Evolutionary conservation across 495 filamentous ascomycete genomes (phyloP).

Genomic region (Chaetomium tenue): DNA sequence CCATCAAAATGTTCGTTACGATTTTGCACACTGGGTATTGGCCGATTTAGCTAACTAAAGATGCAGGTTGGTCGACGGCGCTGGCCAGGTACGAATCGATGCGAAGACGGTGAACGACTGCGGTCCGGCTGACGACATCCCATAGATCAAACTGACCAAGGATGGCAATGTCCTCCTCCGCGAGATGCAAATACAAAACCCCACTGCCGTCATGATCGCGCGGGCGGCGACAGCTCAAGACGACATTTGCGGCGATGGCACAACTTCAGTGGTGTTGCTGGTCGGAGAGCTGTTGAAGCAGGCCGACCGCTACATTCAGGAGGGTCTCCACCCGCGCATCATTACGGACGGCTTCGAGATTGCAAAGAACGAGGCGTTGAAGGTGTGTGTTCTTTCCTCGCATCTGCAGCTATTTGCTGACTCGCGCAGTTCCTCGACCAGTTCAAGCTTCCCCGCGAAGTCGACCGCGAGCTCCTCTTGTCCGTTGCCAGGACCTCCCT

Average conservation of each 20-base stretch:
- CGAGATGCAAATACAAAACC: slow-evolving; percentile 96
- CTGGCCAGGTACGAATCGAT: slow-evolving; percentile 70
- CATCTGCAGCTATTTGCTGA: slow-evolving; percentile 22
- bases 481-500: slow-evolving; percentile 93
- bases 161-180: slow-evolving; percentile 93
- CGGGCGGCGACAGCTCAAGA: slow-evolving; percentile 96
- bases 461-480: slow-evolving; percentile 90
- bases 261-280: slow-evolving; percentile 90
- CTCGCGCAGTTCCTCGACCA: slow-evolving; percentile 76
- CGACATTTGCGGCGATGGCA: slow-evolving; percentile 97
- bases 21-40: not conserved
- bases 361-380: slow-evolving; percentile 87
- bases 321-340: slow-evolving; percentile 92
- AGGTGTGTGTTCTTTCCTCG: slow-evolving; percentile 45
- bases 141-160: slow-evolving; percentile 96
- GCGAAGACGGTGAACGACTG: slow-evolving; percentile 8
- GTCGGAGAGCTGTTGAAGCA: slow-evolving; percentile 98
- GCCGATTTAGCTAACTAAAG: slow-evolving; percentile 34
- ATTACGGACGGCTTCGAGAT: slow-evolving; percentile 98
- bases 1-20: slow-evolving; percentile 82
- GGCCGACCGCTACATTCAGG: slow-evolving; percentile 88
- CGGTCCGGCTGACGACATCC: slow-evolving; percentile 25
- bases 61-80: slow-evolving; percentile 86
- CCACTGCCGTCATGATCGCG: slow-evolving; percentile 97
- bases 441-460: slow-evolving; percentile 83